Base-by-base conservation (phyloP, 148 eudicot species). In the Cornus florida region DNA sequence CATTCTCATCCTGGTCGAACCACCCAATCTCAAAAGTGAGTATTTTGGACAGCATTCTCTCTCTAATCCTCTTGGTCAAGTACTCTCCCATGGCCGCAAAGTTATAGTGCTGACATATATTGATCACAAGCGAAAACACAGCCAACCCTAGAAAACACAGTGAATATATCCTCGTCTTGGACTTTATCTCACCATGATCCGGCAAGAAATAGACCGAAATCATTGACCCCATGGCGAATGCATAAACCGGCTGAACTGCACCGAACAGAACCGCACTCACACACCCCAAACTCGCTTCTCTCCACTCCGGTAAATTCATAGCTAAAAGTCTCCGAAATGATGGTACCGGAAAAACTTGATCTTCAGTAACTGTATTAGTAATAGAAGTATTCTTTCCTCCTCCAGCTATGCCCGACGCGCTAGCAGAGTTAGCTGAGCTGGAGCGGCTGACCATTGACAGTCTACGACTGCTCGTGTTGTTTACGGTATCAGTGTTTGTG, bases 61-160 rank as follows among this genome's bases (percentile, higher is more conserved):
- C 93, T 50, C 98, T 80, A 43, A 94, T 87, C 77, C 98, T 94
- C 86, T 86, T 94, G 0, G 98, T 94, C 89, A 94, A 81, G 53
- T 89, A 74, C 86, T 94, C 98, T 2, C 98, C 98, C 93, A 94
- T 92, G 79, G 90, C 89, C 0, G 96, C 98, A 77, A 94, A 94
- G 64, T 81, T 84, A 60, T 94, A 92, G 81, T 94, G 98, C 78
- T 92, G 96, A 31, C 31, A 5, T 32, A 92, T 72, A 72, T 92
- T 92, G 32, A 92, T 73, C 70, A 87, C 8, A 38, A 94, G 79
- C 3, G 95, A 85, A 32, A 94, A 89, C 65, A 89, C 81, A 0
- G 98, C 94, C 85, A 94, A 79, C 16, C 92, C 96, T 2, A 89
- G 67, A 70, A 94, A 94, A 82, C 87, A 86, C 66, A 81, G 59